Evolutionary conservation across 176 grass and related monocot species (phyloP).

Genomic region (Alloteropsis semialata): DNA sequence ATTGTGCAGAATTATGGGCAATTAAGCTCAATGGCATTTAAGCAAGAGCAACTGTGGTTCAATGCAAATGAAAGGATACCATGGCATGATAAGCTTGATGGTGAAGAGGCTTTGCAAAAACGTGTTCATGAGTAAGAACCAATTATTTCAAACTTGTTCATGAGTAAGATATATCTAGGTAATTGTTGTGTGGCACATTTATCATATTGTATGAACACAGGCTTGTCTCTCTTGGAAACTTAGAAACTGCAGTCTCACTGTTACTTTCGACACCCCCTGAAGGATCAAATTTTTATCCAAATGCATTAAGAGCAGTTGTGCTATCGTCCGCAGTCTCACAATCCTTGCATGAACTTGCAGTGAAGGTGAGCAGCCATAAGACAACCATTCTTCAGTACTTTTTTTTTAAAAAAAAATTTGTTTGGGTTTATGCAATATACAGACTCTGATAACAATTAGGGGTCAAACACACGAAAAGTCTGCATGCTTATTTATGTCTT

Average conservation of each 20-base stretch:
- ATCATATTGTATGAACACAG: constrained; percentile 38
- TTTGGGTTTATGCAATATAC: neutral
- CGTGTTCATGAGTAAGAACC: constrained; percentile 93
- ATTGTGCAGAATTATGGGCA: constrained; percentile 66
- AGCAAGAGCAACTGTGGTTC: constrained; percentile 81
- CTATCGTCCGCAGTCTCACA: constrained; percentile 89
- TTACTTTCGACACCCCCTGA: constrained; percentile 94
- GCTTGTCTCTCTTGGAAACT: constrained; percentile 90
- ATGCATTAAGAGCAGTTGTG: constrained; percentile 96
- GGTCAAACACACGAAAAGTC: neutral
- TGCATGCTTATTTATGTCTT: constrained; percentile 2
- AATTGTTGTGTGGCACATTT: constrained; percentile 18
- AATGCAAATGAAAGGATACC: constrained; percentile 95
- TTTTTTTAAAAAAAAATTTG: no score
- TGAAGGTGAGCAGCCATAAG: constrained; percentile 60
- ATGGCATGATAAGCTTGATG: constrained; percentile 94
- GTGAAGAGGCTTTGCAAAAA: constrained; percentile 97
- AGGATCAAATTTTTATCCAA: constrained; percentile 95
- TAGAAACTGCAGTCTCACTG: constrained; percentile 87
- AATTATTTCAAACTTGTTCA: constrained; percentile 21
- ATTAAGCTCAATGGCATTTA: constrained; percentile 77
- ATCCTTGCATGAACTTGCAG: constrained; percentile 99
- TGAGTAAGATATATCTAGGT: neutral
- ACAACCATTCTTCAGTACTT: neutral
- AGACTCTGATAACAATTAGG: neutral